Evolutionary conservation across 176 grass and related monocot species (phyloP).

Genomic region (Themeda triandra): DNA sequence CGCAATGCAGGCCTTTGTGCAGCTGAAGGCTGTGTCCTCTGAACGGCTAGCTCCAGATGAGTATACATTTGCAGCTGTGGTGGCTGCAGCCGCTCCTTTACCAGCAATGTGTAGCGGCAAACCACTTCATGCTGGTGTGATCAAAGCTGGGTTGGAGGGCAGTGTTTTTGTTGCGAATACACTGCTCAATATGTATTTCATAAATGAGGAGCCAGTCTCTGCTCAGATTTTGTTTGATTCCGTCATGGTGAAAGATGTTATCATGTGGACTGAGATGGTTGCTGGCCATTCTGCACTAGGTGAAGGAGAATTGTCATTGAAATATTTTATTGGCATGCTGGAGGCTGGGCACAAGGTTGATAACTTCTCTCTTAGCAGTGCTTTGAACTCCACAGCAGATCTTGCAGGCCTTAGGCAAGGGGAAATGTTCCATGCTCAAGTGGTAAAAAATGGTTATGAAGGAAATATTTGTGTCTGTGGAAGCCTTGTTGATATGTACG

Average conservation of each 20-base stretch:
- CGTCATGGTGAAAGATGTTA: conserved; percentile 62
- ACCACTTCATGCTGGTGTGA: conserved; percentile 61
- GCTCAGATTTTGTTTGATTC: conserved; percentile 59
- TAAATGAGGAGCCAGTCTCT: conserved; percentile 47
- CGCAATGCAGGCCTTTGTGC: conserved; percentile 53
- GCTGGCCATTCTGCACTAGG: conserved; percentile 66
- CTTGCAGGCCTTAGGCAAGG: conserved; percentile 73
- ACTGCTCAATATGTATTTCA: conserved; percentile 92
- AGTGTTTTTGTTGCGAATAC: conserved; percentile 74
- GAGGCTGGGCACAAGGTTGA: conserved; percentile 66
- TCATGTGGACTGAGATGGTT: conserved; percentile 98
- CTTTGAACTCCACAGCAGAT: conserved; percentile 58
- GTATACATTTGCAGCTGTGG: conserved; percentile 67
- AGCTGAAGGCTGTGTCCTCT: conserved; percentile 32
- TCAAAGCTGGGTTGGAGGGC: conserved; percentile 56
- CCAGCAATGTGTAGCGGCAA: conserved; percentile 55
- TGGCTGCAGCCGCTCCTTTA: conserved; percentile 62
- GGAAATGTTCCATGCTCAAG: conserved; percentile 73
- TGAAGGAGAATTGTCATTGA: conserved; percentile 68
- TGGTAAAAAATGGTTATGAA: conserved; percentile 63
- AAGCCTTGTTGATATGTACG: conserved; percentile 89
- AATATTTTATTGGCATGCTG: conserved; percentile 68
- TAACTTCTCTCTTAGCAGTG: conserved; percentile 88
- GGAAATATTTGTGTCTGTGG: conserved; percentile 72
- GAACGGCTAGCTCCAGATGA: conserved; percentile 53